Conservation (phyloP, 2,329 filamentous ascomycete species). For the Coniochaeta sp. region DNA sequence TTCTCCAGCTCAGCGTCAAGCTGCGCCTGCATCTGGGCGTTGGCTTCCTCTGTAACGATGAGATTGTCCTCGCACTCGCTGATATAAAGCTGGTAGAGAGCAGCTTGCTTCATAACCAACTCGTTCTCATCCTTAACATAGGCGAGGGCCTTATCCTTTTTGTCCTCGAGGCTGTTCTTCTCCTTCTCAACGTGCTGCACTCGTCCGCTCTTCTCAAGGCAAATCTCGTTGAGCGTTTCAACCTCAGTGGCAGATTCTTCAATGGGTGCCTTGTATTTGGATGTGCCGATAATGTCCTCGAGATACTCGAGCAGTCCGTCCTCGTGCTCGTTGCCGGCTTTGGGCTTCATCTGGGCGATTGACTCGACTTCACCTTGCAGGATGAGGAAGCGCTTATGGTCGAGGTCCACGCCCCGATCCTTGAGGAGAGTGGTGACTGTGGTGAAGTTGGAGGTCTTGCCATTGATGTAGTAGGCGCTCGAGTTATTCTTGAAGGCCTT, state of each 20-base stretch:
- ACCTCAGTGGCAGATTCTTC: constrained; percentile 89
- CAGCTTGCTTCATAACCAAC: constrained; percentile 78
- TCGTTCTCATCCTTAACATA: constrained; percentile 93
- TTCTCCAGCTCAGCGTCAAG: constrained; percentile 84
- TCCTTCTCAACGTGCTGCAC: constrained; percentile 98
- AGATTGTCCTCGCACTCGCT: constrained; percentile 85
- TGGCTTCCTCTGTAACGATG: constrained; percentile 79
- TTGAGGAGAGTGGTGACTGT: constrained; percentile 80
- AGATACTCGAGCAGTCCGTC: constrained; percentile 94
- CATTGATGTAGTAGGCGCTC: constrained; percentile 97
- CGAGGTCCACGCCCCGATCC: constrained; percentile 84
- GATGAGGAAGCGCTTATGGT: constrained; percentile 97
- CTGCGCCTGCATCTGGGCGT: constrained; percentile 81
- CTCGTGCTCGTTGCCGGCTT: constrained; percentile 90
- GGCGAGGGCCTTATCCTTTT: constrained; percentile 88
- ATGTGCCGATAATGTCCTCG: constrained; percentile 97
- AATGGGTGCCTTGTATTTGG: constrained; percentile 95
- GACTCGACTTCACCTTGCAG: constrained; percentile 97
- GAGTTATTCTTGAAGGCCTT: constrained; percentile 96
- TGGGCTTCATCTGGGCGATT: constrained; percentile 98
- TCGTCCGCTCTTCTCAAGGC: constrained; percentile 86
- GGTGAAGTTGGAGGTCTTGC: constrained; percentile 83
- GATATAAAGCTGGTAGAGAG: constrained; percentile 87
- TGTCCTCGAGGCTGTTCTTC: constrained; percentile 85
- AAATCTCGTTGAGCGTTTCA: constrained; percentile 88